phyloP scores from a whole-genome alignment of 139 green algal species.

The Astrephomene gubernaculifera region DNA sequence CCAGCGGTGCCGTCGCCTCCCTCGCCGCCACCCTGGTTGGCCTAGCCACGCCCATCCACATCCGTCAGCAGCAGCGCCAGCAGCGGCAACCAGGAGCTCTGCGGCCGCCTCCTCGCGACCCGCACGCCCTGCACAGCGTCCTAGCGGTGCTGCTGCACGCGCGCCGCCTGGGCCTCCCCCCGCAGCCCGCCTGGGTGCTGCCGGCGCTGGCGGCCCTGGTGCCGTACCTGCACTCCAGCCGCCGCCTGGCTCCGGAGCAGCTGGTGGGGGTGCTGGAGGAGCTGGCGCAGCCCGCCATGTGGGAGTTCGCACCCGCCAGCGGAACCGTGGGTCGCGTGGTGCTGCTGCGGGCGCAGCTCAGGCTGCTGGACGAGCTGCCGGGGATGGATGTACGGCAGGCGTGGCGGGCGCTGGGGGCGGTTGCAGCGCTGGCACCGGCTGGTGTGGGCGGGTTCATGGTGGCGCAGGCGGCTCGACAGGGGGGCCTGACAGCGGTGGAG shows the following conservation, averaged over 20 bases:
- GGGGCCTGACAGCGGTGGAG: not conserved
- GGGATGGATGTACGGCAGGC: not conserved
- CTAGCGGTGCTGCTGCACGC: not conserved
- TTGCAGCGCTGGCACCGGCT: slow-evolving; percentile 3
- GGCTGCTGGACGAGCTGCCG: not conserved
- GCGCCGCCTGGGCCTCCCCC: not conserved
- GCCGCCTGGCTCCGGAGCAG: not conserved
- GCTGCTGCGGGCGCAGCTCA: not conserved
- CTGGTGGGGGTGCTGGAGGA: slow-evolving; percentile 13
- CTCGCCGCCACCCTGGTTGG: no score
- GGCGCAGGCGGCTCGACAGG: not conserved
- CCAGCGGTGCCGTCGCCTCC: no score
- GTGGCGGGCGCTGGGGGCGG: not conserved
- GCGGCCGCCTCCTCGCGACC: not conserved
- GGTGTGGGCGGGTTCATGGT: not conserved
- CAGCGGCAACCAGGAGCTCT: not conserved
- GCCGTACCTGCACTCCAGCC: not conserved
- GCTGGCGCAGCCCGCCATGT: slow-evolving; percentile 20
- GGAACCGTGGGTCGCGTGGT: not conserved
- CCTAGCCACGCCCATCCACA: no score
- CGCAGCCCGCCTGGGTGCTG: not conserved
- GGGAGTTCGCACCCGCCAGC: slow-evolving; percentile 14
- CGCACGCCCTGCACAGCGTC: not conserved
- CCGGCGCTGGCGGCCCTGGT: not conserved
- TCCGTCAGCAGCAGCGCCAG: not conserved